Percentiles rank a stretch among this genome's conserved stretches.
Evolutionary conservation across 352 stramenopile genomes (phyloP).

Genomic region (Globisporangium cylindrosporum): DNA sequence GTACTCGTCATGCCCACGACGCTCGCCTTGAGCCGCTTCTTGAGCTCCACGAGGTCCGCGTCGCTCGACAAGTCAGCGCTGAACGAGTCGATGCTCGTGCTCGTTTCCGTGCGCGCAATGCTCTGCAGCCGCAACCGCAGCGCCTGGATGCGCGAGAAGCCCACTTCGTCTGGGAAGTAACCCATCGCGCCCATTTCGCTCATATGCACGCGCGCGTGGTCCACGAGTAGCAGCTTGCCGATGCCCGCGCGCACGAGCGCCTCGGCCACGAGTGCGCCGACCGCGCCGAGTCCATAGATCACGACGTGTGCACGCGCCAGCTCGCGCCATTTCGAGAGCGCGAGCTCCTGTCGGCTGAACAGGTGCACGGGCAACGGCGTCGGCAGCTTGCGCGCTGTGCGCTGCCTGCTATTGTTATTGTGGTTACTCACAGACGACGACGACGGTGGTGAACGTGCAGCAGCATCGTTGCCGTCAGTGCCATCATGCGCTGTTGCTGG

Average conservation of each 20-base stretch:
- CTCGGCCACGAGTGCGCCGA: constrained; percentile 27
- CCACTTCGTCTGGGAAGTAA: constrained; percentile 27
- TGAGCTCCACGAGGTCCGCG: constrained; percentile 30
- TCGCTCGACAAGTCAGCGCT: constrained; percentile 26
- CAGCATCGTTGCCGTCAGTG: background rate
- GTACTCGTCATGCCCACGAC: constrained; percentile 16
- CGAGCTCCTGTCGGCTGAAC: constrained; percentile 28
- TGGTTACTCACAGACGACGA: background rate
- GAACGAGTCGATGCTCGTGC: constrained; percentile 28
- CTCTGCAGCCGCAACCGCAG: constrained; percentile 35
- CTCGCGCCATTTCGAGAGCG: constrained; percentile 24
- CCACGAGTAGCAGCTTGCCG: constrained; percentile 35
- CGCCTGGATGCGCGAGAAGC: constrained; percentile 34
- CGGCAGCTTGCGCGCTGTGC: constrained; percentile 5
- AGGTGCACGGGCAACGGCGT: constrained; percentile 23
- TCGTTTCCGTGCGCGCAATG: constrained; percentile 10
- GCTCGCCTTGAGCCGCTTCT: constrained; percentile 38
- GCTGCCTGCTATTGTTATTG: background rate
- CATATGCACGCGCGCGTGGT: constrained; percentile 27
- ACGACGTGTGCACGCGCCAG: constrained; percentile 25
- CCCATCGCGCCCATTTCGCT: constrained; percentile 27
- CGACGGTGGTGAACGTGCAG: background rate
- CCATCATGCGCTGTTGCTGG: background rate
- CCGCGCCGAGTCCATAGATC: constrained; percentile 30
- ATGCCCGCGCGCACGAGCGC: constrained; percentile 31